phyloP scores from a whole-genome alignment of 2,329 filamentous ascomycete genomes.

The Lachnellula subtilissima region DNA sequence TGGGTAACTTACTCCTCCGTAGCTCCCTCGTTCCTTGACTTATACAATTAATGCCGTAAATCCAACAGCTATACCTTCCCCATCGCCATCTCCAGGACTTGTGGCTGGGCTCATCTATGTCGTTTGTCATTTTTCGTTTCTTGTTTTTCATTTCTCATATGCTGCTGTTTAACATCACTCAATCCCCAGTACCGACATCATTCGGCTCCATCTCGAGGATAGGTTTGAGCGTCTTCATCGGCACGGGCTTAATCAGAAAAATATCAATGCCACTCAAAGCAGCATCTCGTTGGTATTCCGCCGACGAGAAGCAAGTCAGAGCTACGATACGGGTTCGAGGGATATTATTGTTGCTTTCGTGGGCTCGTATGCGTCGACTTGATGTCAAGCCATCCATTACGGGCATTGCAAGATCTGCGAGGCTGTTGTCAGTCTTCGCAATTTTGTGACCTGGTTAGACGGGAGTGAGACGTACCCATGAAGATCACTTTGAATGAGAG shows the following conservation, averaged over 20 bases:
- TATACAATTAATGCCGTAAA: no score
- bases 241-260: conserved; percentile 48
- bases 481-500: conserved; percentile 27
- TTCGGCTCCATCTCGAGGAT: conserved; percentile 15
- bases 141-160: no score
- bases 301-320: conserved; percentile 45
- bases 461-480: conserved; percentile 25
- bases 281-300: conserved; percentile 42
- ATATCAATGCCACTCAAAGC: conserved; percentile 47
- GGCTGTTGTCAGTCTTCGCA: background rate
- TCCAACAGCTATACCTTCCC: no score
- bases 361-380: conserved; percentile 42
- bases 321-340: conserved; percentile 43
- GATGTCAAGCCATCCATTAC: conserved; percentile 46
- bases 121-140: no score
- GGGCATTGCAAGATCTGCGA: conserved; percentile 49
- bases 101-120: no score
- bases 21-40: no score
- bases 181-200: background rate
- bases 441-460: background rate
- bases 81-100: no score
- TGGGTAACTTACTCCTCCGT: no score
- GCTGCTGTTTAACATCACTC: no score
- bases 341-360: conserved; percentile 38
- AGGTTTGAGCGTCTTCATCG: conserved; percentile 18